Evolutionary conservation across 129 eudicot genomes (phyloP), one percentile per base, ranked within the genome.

Genomic region (Saussurea involucrata): DNA sequence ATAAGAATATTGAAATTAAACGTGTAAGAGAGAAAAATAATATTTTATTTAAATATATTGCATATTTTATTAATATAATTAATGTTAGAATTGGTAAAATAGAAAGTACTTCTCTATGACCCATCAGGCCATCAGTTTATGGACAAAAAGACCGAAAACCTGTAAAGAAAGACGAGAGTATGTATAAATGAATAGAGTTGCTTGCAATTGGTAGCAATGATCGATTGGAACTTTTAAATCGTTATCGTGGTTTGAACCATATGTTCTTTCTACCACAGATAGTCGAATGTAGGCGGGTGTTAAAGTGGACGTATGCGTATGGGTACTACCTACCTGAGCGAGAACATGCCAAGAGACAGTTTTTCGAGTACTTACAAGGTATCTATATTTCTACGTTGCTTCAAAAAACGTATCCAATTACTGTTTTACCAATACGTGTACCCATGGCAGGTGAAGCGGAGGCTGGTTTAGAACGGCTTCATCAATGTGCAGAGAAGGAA

Each of bases 361-460:
- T 83, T 21, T 90, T 90, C 57, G 95, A 87, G 75, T 85, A 80
- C 58, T 21, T 90, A 86, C 95, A 87, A 76, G 92, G 88, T 87
- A 74, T 37, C 28, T 13, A 58, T 25, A 37, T 60, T 49, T 40
- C 15, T 24, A 73, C 2, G 24, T 60, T 17, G 20, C 8, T 36
- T 46, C 22, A 36, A 10, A 73, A 21, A 20, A 66, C 57, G 21
- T 3, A 18, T 25, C 57, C 8, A 9, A 63, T 66, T 22, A 6
- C 24, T 40, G 61, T 71, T 34, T 34, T 15, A 10, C 10, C 46
- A 10, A 21, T 25, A 40, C 42, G 65, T 60, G 25, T 60, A 8
- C 8, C 29, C 44, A 60, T 18, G 53, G 68, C 82, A 87, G 92
- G 96, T 82, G 86, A 87, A 37, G 96, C 96, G 2, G 96, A 85